phyloP scores from a whole-genome alignment of 345 rosid species.

The Adansonia digitata region DNA sequence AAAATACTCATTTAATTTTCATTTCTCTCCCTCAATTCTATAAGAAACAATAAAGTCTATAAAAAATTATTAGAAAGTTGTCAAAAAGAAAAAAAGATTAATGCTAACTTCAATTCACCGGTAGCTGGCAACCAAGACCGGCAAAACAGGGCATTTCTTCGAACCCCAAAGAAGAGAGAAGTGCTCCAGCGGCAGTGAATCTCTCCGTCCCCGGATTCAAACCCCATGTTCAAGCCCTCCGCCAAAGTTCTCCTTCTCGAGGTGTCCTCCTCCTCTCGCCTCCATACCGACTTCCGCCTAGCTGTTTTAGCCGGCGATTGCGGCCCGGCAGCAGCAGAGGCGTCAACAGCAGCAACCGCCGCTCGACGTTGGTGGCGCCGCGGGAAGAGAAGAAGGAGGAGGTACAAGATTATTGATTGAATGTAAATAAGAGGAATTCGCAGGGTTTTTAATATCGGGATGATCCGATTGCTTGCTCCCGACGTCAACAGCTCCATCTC shows the following conservation, averaged over 20 bases:
- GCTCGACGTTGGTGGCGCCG: constrained; percentile 38
- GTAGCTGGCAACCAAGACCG: constrained; percentile 78
- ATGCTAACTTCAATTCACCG: constrained; percentile 56
- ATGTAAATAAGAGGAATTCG: constrained; percentile 42
- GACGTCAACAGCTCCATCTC: constrained; percentile 90
- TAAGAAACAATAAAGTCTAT: not conserved
- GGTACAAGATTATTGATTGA: constrained; percentile 44
- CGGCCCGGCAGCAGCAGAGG: not conserved
- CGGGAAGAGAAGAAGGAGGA: constrained; percentile 59
- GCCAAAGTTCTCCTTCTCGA: constrained; percentile 74
- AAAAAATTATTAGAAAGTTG: not conserved
- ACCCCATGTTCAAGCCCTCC: constrained; percentile 52
- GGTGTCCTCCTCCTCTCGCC: constrained; percentile 87
- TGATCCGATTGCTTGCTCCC: constrained; percentile 95
- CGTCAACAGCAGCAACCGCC: constrained; percentile 17
- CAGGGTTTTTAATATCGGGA: constrained; percentile 59
- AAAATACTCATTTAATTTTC: not conserved
- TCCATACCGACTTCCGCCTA: constrained; percentile 49
- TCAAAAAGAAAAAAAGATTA: not conserved
- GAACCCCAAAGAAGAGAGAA: constrained; percentile 54
- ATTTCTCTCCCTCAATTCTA: not conserved
- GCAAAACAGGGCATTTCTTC: constrained; percentile 72
- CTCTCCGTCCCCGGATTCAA: constrained; percentile 35
- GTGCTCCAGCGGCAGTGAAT: constrained; percentile 43
- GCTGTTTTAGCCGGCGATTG: constrained; percentile 30